A percentile compares a stretch with the other conserved stretches of the same genome.
phyloP scores from a whole-genome alignment of 2,329 filamentous ascomycete species.

The Botrytis medusae region DNA sequence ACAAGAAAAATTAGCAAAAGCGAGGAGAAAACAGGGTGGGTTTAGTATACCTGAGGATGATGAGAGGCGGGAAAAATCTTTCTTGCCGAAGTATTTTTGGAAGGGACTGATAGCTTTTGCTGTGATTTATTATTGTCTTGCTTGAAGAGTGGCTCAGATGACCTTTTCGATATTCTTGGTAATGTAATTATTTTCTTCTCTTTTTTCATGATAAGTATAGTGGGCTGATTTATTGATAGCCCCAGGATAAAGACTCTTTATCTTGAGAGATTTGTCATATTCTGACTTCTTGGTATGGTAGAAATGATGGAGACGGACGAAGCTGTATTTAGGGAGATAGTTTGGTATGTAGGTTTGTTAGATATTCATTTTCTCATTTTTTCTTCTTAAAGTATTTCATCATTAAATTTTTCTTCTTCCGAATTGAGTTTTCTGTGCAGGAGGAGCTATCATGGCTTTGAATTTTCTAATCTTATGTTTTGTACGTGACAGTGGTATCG shows the following conservation, averaged over 20 bases:
- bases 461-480: rapidly evolving
- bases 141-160: not conserved
- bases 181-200: too few relatives aligned
- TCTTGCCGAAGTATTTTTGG: not conserved
- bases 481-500: not conserved
- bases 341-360: not conserved
- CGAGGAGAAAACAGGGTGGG: too few relatives aligned
- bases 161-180: not conserved
- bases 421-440: not conserved
- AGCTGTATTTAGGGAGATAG: not conserved
- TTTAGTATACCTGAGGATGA: not conserved
- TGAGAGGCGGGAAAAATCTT: not conserved
- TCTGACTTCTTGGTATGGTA: rapidly evolving
- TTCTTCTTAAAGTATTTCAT: not conserved
- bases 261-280: rapidly evolving
- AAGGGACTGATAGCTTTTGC: not conserved
- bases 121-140: too few relatives aligned
- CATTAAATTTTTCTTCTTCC: not conserved
- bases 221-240: not conserved
- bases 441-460: not conserved
- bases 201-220: not conserved
- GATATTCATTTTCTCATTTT: not conserved
- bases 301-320: not conserved
- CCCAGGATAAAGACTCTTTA: not conserved
- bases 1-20: rapidly evolving